These are phyloP conservation scores for Curvularia sp. DNA, from an alignment of 2,329 filamentous ascomycete species.

Conservation along the genomic window DNA sequence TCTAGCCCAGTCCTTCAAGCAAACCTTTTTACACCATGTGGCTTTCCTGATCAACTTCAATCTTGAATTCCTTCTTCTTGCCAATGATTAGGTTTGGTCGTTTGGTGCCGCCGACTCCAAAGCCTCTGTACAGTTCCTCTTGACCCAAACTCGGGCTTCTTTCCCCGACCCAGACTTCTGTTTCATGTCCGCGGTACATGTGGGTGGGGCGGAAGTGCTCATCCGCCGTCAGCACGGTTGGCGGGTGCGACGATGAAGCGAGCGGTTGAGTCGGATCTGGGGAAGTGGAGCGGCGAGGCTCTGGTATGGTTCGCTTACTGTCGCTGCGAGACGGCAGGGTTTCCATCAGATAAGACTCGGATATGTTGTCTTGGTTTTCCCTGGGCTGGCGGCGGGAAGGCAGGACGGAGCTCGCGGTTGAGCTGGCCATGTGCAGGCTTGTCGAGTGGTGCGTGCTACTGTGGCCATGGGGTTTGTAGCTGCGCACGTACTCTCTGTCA, in stretches of 20 bases:
- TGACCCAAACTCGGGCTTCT: slow-evolving; percentile 22
- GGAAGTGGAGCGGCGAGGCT: not conserved
- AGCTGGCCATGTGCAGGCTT: not conserved
- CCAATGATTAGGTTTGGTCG: slow-evolving; percentile 37
- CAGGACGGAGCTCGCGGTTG: slow-evolving; percentile 1
- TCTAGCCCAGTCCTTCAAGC: not conserved
- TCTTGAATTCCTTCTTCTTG: slow-evolving; percentile 42
- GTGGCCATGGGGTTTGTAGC: slow-evolving; percentile 25
- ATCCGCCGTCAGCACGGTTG: slow-evolving; percentile 24
- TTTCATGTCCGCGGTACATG: slow-evolving; percentile 28
- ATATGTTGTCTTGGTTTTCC: slow-evolving; percentile 9
- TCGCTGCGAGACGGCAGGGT: slow-evolving; percentile 10
- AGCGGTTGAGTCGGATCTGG: not conserved
- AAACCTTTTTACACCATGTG: slow-evolving; percentile 12
- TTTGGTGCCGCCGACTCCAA: slow-evolving; percentile 4
- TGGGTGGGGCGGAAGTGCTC: slow-evolving; percentile 35
- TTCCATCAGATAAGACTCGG: slow-evolving; percentile 28
- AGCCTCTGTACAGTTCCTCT: slow-evolving; percentile 22
- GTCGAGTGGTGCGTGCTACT: slow-evolving; percentile 7
- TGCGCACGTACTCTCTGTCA: slow-evolving; percentile 32
- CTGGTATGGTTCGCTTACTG: slow-evolving; percentile 14
- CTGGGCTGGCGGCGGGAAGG: slow-evolving; percentile 1
- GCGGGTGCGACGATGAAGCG: slow-evolving; percentile 13
- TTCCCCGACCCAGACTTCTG: slow-evolving; percentile 35
- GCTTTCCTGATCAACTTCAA: slow-evolving; percentile 38